Base-by-base conservation (phyloP, 1,139 yeast genomes). In the Wickerhamomyces sp. region DNA sequence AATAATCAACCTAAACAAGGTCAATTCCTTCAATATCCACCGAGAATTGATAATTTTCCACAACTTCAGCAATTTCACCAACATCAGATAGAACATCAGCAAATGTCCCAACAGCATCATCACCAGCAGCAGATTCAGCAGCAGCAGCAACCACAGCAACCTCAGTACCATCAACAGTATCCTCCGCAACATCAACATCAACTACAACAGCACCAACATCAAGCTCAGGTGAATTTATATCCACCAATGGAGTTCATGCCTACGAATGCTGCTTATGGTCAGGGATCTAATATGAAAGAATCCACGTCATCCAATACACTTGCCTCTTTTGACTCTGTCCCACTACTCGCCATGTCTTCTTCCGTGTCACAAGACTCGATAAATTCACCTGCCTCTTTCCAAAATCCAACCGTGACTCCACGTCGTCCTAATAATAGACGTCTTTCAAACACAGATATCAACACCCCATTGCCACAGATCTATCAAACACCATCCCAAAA, bases 311-410 rank as follows among this genome's bases (percentile, higher is more conserved):
- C 51, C 19, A 40, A 54, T 32, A 68, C 74, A 2, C 50, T 70
- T 7, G 65, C 70, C 15, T 68, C 75, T 17, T 46, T 54, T 35
- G 75, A 68, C 31, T 67, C 72, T 11, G 52, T 60, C 23, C 73
- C 71, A 12, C 47, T 44, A 14, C 36, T 52, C 19, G 46, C 51
- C 6, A 33, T 44, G 31, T 46, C 55, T 2, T 40, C 49, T 2
- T 49, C 53, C 5, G 35, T 42, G 4, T 47, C 54, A 2, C 46
- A 47, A 11, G 40, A 36, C 23, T 47, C 53, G 3, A 37, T 47
- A 22, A 39, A 47, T 2, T 42, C 51, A 3, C 43, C 48, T 14
- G 21, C 33, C 15, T 43, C 52, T 1, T 39, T 30, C 21, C 47
- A 37, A 25, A 41, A 42, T 20, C 24, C 33, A 6, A 26, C 40